Evolutionary conservation across 257 asterid genomes (phyloP).

Genomic region (Anisodus tanguticus): DNA sequence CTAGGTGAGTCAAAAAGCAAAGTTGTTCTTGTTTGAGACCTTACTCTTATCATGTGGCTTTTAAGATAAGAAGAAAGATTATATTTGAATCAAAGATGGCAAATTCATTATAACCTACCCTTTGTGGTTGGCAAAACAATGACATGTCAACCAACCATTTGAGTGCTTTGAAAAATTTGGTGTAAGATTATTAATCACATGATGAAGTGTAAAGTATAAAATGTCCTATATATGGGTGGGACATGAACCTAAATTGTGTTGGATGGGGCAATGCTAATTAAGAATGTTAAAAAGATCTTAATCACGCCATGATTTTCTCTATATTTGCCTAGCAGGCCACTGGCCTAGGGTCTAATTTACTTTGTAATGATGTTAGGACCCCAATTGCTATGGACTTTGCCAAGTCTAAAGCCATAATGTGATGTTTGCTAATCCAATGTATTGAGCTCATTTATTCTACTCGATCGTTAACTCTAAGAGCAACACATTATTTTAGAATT

Average conservation of each 20-base stretch:
- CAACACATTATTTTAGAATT: too few species aligned
- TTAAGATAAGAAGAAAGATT: not conserved
- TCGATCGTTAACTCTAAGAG: too few species aligned
- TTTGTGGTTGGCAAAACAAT: not conserved
- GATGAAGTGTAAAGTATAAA: not conserved
- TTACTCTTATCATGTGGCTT: not conserved
- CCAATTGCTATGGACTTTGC: too few species aligned
- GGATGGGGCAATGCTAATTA: not conserved
- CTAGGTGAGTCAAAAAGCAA: not conserved
- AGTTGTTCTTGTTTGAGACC: not conserved
- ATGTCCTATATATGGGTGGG: not conserved
- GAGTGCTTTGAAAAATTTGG: not conserved
- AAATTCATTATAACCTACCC: not conserved
- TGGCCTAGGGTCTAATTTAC: not conserved
- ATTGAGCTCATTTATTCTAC: too few species aligned
- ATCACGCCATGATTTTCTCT: not conserved
- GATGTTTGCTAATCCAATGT: too few species aligned
- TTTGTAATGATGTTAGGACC: too few species aligned
- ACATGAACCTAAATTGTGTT: not conserved
- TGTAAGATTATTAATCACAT: not conserved
- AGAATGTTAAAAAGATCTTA: not conserved
- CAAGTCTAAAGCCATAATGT: too few species aligned
- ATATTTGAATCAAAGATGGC: not conserved
- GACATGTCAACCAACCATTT: slow-evolving; percentile 3
- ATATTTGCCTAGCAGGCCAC: not conserved